phyloP scores from a whole-genome alignment of 495 filamentous ascomycete species.

The Talaromyces adpressus region DNA sequence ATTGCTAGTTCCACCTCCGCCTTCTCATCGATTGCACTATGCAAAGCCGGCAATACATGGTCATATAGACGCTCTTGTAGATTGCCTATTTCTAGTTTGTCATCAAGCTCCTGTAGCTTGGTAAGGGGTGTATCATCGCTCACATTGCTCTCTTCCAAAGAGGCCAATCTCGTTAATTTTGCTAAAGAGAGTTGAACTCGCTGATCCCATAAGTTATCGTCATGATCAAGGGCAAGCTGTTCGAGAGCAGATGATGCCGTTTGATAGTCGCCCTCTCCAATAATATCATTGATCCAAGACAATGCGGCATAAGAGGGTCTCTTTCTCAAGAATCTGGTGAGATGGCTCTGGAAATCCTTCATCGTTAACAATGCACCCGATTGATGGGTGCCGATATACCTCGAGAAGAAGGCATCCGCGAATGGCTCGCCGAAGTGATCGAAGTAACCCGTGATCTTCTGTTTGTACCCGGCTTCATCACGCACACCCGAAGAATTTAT shows the following conservation, averaged over 20 bases:
- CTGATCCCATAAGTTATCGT: slow-evolving; percentile 77
- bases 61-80: slow-evolving; percentile 71
- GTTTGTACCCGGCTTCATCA: slow-evolving; percentile 21
- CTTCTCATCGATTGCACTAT: slow-evolving; percentile 65
- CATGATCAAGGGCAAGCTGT: slow-evolving; percentile 53
- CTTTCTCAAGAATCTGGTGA: slow-evolving; percentile 69
- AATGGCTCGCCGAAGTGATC: slow-evolving; percentile 66
- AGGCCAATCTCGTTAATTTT: slow-evolving; percentile 71
- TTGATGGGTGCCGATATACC: slow-evolving; percentile 57
- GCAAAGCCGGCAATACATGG: slow-evolving; percentile 48
- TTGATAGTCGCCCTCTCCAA: slow-evolving; percentile 61
- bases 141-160: slow-evolving; percentile 21
- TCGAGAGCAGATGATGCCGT: slow-evolving; percentile 62
- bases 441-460: slow-evolving; percentile 56
- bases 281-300: slow-evolving; percentile 92
- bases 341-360: slow-evolving; percentile 55
- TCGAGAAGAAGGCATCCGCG: slow-evolving; percentile 73
- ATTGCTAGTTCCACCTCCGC: slow-evolving; percentile 70
- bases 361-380: slow-evolving; percentile 58
- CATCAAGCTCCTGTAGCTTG: slow-evolving; percentile 43
- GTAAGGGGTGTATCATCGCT: slow-evolving; percentile 20
- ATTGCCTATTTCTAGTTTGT: slow-evolving; percentile 54
- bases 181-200: slow-evolving; percentile 85
- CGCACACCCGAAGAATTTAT: slow-evolving; percentile 1
- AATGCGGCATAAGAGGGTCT: slow-evolving; percentile 63